These are phyloP conservation scores for Linnemannia schmuckeri DNA, from an alignment of 192 early-diverging fungal species.

Conservation along the genomic window DNA sequence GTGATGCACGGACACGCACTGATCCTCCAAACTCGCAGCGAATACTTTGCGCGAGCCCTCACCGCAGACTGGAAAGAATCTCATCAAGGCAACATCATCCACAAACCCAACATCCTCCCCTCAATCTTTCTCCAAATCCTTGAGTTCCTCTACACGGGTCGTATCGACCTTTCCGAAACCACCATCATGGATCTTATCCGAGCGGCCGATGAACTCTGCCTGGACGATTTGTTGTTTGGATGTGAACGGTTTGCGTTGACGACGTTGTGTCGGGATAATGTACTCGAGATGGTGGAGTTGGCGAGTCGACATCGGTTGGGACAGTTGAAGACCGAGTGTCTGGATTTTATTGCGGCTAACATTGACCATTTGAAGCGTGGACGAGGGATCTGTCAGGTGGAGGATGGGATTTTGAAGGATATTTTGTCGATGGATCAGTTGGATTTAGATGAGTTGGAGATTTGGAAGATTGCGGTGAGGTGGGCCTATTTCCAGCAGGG, in stretches of 20 bases:
- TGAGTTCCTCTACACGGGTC: constrained; percentile 35
- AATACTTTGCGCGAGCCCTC: constrained; percentile 45
- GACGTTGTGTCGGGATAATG: constrained; percentile 26
- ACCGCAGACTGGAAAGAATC: constrained; percentile 46
- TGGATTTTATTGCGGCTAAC: constrained; percentile 50
- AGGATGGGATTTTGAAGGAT: constrained; percentile 41
- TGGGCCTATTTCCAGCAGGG: constrained; percentile 48
- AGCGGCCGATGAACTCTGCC: constrained; percentile 44
- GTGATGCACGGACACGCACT: constrained; percentile 46
- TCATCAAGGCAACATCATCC: constrained; percentile 26
- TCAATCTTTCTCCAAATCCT: constrained; percentile 38
- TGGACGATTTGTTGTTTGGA: constrained; percentile 41
- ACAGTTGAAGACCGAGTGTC: constrained; percentile 37
- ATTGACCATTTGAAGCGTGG: constrained; percentile 45
- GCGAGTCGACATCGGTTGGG: constrained; percentile 24
- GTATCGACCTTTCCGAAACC: constrained; percentile 24
- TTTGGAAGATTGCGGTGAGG: constrained; percentile 54
- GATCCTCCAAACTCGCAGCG: constrained; percentile 42
- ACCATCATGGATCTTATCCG: constrained; percentile 42
- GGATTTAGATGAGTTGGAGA: constrained; percentile 53
- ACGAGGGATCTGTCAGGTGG: constrained; percentile 30
- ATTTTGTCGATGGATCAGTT: constrained; percentile 51
- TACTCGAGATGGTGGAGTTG: constrained; percentile 32
- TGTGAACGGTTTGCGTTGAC: constrained; percentile 41
- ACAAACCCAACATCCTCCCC: constrained; percentile 49